Evolutionary conservation across 495 filamentous ascomycete genomes (phyloP), one percentile per base, ranked within the genome.

Genomic region (Xylaria telfairii): DNA sequence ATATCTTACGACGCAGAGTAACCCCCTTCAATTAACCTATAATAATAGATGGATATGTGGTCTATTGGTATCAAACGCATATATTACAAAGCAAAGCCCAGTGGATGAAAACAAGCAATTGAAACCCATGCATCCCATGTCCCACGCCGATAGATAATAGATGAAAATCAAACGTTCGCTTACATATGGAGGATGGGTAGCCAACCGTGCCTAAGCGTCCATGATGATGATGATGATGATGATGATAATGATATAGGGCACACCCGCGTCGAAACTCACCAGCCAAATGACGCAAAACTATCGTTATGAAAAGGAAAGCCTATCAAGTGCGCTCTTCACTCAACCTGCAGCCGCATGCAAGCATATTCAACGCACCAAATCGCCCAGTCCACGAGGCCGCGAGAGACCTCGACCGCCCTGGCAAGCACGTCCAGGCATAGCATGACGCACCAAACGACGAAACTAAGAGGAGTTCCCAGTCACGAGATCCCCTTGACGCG

Each of bases 401-500:
- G 57, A 6, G 69, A 47, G 37, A 76, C 39, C 66, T 75, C 74
- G 9, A 67, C 61, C n/a, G 68, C 15, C 3, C 65, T 60, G 10
- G 71, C 21, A 28, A 77, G 10, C 9, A 74, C 34, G 30, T 76
- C 67, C 44, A 74, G 60, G 6, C 28, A 61, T 7, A 73, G 54
- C 19, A 78, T 7, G 17, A 73, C 12, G 8, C 68, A 70, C 47
- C 56, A 65, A 9, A 77, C 70, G 4, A 26, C 62, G 24, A 73
- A 24, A 28, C 64, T 39, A 24, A 72, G 15, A 53, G 56, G 26
- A 4, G 68, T 17, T 17, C 64, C 57, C 64, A 76, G 74, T 83
- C 78, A 80, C 64, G 75, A 76, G 2, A 98, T 92, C 81, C 92
- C 92, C 68, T 86, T 87, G n/a, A 92, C 84, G 65, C 93, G 85